Evolutionary conservation across 257 asterid species (phyloP).

Genomic region (Solanum pennellii): DNA sequence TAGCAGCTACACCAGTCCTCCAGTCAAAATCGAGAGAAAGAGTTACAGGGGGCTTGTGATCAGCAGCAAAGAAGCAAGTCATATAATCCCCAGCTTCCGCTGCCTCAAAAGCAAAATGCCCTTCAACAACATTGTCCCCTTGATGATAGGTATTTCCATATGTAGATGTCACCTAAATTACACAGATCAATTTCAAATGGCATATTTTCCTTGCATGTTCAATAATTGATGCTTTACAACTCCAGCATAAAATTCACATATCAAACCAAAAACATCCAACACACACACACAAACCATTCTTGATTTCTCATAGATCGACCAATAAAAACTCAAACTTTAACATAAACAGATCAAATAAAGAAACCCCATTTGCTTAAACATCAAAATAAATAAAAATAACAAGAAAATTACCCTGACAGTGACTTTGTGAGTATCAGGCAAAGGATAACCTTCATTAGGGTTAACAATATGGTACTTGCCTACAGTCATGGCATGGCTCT

Average conservation of each 20-base stretch:
- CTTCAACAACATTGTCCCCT: constrained; percentile 65
- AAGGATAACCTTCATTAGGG: constrained; percentile 64
- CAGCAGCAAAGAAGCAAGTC: constrained; percentile 80
- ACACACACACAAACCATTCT: neutral
- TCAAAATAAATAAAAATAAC: neutral
- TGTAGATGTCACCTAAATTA: constrained; percentile 66
- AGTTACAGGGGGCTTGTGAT: constrained; percentile 51
- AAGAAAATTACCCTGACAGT: constrained; percentile 62
- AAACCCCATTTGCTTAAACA: neutral
- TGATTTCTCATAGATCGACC: neutral
- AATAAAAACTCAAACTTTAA: neutral
- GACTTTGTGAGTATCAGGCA: constrained; percentile 81
- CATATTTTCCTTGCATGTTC: neutral
- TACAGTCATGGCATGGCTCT: constrained; percentile 84
- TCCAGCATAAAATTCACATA: neutral
- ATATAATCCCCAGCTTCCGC: constrained; percentile 75
- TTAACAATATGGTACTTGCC: constrained; percentile 84
- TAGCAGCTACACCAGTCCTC: constrained; percentile 93
- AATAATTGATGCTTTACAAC: neutral
- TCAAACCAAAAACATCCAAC: neutral
- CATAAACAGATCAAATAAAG: neutral
- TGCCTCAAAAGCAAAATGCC: constrained; percentile 79
- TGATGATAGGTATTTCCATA: constrained; percentile 75
- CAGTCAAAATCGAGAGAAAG: constrained; percentile 73
- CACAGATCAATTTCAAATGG: neutral